Base-by-base conservation (phyloP, 352 stramenopile genomes). In the Globisporangium heterothallicum region DNA sequence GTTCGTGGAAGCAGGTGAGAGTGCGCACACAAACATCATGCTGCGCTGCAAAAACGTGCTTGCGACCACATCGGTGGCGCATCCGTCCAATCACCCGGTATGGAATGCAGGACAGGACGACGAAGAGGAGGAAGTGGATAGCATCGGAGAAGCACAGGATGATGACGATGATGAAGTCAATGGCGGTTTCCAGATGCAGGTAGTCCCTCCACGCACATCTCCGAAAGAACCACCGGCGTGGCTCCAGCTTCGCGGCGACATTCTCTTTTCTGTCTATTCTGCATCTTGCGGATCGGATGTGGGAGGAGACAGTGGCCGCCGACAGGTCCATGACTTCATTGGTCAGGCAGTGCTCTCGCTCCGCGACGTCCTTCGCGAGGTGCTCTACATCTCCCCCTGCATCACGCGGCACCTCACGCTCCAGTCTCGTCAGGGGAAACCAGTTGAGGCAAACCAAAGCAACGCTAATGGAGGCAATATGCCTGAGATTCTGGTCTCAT, bases 31-130 rank as follows among this genome's bases (percentile, higher is more conserved):
- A 9, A 68, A 43, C 19, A 67, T 83, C 16, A 88, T 88, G 70
- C 58, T 91, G 40, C 64, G 75, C n/a, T 87, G 77, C 55, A 91
- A 88, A 29, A 59, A 75, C 24, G 63, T 53, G 5, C 58, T 91
- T 5, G 53, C 56, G 9, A 75, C 52, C 10, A 91, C 77, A 7
- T 45, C 25, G 0, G 44, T 70, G 13, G 50, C 56, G 13, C n/a
- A 21, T 27, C 35, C 34, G 12, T 71, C 62, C 0, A 52, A 24
- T 5, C 56, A 74, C 35, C 75, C 75, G n/a, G 51, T 72, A 3
- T 91, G 79, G 77, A 77, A 68, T 9, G 52, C 64, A 25, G 42
- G 44, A 10, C 57, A 55, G 0, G 44, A 55, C 0, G 10, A 14
- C 2, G 10, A 30, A 10, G 26, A 30, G 19, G 30, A 29, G 7